Evolutionary conservation across 495 filamentous ascomycete species (phyloP), one percentile per base, ranked within the genome.

Genomic region (Xylaria flabelliformis): DNA sequence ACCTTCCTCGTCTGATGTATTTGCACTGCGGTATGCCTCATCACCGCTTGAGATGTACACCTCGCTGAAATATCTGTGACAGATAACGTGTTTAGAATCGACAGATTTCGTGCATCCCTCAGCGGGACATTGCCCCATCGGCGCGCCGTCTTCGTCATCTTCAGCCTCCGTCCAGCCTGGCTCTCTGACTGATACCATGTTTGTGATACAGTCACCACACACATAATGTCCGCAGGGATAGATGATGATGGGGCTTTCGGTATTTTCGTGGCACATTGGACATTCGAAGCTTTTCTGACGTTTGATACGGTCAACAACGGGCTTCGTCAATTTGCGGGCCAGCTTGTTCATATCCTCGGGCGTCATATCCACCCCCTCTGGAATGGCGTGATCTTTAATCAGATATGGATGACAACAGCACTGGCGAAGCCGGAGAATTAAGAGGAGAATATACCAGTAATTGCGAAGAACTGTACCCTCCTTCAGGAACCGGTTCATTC

Each of bases 381-480:
- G 83, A 67, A 89, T 83, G 29, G 89, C 90, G 73, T 92, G 90
- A 69, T 95, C 94, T 13, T 84, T 86, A 65, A 97, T 94, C n/a
- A 99, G 83, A 78, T 97, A 93, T 1, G 95, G 94, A 80, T 99
- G 96, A 74, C 94, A 97, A 76, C 93, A 96, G 41, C 92, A 92
- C 81, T 99, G 96, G n/a, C 93, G 88, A 10, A 99, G 88, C 17
- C 95, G 92, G 15, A 99, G 85, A 58, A 99, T 87, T 29, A 97
- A 86, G 39, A 97, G 91, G 21, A 98, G 85, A 56, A 98, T 91
- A 74, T 92, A 92, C 7, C 90, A 92, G 77, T 97, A 98, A 73
- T 96, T 91, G 70, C 87, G 90, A 17, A 91, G 92, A 2, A 95
- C 85, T 1, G 91, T 91, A 4, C 91, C 91, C 3, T 86, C 85